Percentiles rank a stretch among this genome's conserved stretches.
Evolutionary conservation across 306 rosid genomes (phyloP).

Genomic region (Trifolium fragiferum): DNA sequence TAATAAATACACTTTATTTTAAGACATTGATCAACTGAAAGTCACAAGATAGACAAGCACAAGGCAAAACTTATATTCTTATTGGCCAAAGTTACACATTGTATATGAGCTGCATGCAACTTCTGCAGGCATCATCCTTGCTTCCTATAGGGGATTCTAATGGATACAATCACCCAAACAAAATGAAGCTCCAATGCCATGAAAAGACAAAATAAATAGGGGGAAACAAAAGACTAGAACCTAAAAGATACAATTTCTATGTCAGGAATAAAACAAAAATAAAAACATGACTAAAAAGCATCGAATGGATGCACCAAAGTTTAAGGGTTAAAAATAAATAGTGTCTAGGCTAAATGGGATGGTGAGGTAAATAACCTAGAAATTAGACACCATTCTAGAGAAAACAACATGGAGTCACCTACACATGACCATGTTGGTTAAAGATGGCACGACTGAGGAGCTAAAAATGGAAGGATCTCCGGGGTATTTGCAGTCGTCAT

Average conservation of each 20-base stretch:
- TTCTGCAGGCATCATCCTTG: conserved; percentile 51
- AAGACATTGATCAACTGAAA: too few species aligned
- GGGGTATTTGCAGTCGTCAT: conserved; percentile 71
- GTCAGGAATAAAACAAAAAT: conserved; percentile 1
- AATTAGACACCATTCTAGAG: not conserved
- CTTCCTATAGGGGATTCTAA: conserved; percentile 48
- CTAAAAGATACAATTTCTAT: conserved; percentile 28
- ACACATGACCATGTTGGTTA: conserved; percentile 86
- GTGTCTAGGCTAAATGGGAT: not conserved
- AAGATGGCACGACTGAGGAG: conserved; percentile 72
- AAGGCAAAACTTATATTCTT: too few species aligned
- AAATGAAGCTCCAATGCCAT: conserved; percentile 50
- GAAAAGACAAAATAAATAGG: conserved; percentile 9
- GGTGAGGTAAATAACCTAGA: not conserved
- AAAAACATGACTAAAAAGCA: conserved; percentile 43
- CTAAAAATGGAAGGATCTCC: conserved; percentile 70
- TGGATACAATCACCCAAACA: conserved; percentile 37
- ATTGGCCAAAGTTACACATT: too few species aligned
- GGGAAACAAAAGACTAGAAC: conserved; percentile 8
- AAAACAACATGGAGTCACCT: conserved; percentile 51
- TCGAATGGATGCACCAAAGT: conserved; percentile 51
- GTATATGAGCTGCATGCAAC: too few species aligned
- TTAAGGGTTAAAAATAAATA: conserved; percentile 11
- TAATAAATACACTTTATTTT: too few species aligned
- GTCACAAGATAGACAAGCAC: too few species aligned